Conservation (phyloP, 345 rosid genomes). For the Bruguiera gymnorhiza region DNA sequence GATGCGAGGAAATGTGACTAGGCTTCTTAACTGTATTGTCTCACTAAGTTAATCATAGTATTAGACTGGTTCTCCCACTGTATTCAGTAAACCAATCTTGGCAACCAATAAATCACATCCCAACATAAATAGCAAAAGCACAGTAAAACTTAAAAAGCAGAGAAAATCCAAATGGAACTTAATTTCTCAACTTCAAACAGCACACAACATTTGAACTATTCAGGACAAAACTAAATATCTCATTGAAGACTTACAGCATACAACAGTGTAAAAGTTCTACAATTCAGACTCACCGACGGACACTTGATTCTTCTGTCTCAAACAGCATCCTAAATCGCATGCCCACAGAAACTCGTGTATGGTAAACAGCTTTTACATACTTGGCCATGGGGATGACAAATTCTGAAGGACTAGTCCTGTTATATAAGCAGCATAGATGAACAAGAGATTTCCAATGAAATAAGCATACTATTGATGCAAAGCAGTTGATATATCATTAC, state of each 20-base stretch:
- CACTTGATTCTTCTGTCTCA: constrained; percentile 62
- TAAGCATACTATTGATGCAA: background rate
- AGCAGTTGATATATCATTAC: constrained; percentile 8
- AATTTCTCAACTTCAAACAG: background rate
- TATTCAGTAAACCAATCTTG: background rate
- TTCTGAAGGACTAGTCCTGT: constrained; percentile 65
- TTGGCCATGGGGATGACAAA: constrained; percentile 55
- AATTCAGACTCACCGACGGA: constrained; percentile 42
- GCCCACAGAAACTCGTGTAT: constrained; percentile 51
- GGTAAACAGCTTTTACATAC: constrained; percentile 49
- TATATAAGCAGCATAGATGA: constrained; percentile 15
- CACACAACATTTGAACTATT: background rate
- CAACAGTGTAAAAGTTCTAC: background rate
- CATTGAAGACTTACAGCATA: background rate
- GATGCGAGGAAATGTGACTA: too few relatives aligned
- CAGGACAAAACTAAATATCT: background rate
- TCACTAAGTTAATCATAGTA: background rate
- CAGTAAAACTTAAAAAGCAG: background rate
- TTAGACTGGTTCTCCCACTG: background rate
- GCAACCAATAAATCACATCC: background rate
- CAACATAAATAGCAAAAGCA: background rate
- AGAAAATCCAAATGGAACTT: background rate
- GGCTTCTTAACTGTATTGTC: background rate
- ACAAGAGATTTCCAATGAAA: background rate
- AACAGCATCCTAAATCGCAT: constrained; percentile 66